Base-by-base conservation (phyloP, 2,329 filamentous ascomycete genomes). In the Aspergillus sp. region DNA sequence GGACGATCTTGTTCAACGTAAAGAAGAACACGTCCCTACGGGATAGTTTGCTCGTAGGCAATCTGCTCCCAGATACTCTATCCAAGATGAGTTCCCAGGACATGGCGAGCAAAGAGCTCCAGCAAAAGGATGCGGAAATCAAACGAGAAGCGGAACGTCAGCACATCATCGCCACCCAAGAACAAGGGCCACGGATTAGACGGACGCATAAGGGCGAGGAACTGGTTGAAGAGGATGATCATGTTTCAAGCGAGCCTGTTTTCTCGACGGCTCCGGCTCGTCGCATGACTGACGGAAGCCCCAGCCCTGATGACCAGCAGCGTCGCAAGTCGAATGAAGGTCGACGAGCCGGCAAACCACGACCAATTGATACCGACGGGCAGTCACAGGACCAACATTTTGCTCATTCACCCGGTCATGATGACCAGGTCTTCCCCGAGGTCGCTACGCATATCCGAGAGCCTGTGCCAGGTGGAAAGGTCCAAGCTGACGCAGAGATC, bases 191-290 rank as follows among this genome's bases (percentile, higher is more conserved):
- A 3, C 83, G 90, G 3, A 84, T 96, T 48, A 81, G 90, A 59
- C 83, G 88, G 57, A 96, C 91, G 2, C 91, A 97, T 73, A 97
- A 97, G 68, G 93, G 93, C 10, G 90, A 96, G 49, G 93, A 97
- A 64, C 69, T 95, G 13, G 79, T 97, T 13, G 90, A 91, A 52
- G 83, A 86, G 41, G 88, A 94, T 30, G 76, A 70, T 44, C 69
- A 76, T 49, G 70, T 69, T 37, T 62, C 70, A 30, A 67, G 68
- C 23, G 75, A 78, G 51, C 72, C 73, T 5, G 67, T 74, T 30
- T 74, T 74, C 49, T 72, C 70, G n/a, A 66, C 70, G 12, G 68
- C 68, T 20, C 72, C 73, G 12, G 63, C 72, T 20, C 70, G 72
- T 52, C 50, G 52, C 13, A 64, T 68, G 25, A 45, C 52, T 5